phyloP scores from a whole-genome alignment of 2,329 filamentous ascomycete genomes.

The Parascedosporium putredinis region DNA sequence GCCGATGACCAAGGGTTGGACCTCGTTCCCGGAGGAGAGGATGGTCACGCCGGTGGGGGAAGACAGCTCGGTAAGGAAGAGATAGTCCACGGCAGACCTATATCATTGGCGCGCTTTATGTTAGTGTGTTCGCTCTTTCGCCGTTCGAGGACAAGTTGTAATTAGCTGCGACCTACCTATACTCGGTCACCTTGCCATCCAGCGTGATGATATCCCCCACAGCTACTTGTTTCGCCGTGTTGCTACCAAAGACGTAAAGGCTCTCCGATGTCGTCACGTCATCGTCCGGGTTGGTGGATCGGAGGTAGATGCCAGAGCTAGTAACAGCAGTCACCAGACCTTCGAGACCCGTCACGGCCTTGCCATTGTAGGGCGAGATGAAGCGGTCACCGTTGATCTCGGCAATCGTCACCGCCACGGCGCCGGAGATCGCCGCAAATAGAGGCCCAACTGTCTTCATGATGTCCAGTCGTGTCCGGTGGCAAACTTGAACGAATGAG shows the following conservation, averaged over 20 bases:
- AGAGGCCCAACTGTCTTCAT: conserved; percentile 22
- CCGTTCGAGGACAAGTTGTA: neutral
- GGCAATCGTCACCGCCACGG: conserved; percentile 37
- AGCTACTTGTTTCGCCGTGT: conserved; percentile 37
- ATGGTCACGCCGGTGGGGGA: conserved; percentile 42
- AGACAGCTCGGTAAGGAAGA: conserved; percentile 54
- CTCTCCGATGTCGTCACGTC: conserved; percentile 51
- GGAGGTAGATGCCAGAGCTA: conserved; percentile 52
- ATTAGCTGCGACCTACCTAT: conserved; percentile 25
- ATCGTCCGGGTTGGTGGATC: conserved; percentile 45
- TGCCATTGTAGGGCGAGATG: conserved; percentile 48
- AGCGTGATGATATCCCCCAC: conserved; percentile 55
- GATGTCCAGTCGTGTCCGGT: conserved; percentile 9
- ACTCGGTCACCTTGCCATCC: conserved; percentile 48
- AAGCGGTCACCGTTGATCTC: conserved; percentile 58
- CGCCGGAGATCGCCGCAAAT: conserved; percentile 18
- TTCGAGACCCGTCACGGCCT: conserved; percentile 46
- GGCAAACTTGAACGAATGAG: neutral
- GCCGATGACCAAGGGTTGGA: conserved; percentile 51
- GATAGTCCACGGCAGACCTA: conserved; percentile 42
- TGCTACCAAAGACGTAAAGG: conserved; percentile 51
- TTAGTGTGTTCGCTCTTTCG: neutral
- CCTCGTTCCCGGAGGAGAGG: conserved; percentile 40
- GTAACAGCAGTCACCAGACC: conserved; percentile 57
- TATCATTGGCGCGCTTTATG: conserved; percentile 14